Base-by-base conservation (phyloP, 768 basidiomycete genomes). In the Leucosporidium yakuticum region DNA sequence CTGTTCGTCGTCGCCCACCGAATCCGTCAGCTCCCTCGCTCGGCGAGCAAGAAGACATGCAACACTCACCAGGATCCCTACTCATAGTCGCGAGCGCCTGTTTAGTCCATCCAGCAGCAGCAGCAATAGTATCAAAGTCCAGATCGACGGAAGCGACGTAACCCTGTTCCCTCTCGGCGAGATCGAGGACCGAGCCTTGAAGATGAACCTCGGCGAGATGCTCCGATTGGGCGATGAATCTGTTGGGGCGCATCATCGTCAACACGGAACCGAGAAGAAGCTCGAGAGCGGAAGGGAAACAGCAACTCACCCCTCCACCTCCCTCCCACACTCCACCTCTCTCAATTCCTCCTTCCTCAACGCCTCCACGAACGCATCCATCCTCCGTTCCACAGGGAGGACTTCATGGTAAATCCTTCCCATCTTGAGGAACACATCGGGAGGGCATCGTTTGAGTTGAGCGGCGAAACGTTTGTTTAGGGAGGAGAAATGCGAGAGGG, bases 51-150 rank as follows among this genome's bases (percentile, higher is more conserved):
- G 29, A 17, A 19, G 36, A 27, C 21, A 50, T 15, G 25, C 0
- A 19, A 21, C 4, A 73, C 74, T 59, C 51, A 89, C 91, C 91
- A 62, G 88, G 86, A 73, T 97, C 95, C 68, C 85, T 83, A 39
- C 89, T 75, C 34, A 90, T 82, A 0, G 82, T 80, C n/a, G 84
- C 80, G 20, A 97, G 84, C 4, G 88, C 87, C 7, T 93, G 94
- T 82, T 92, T 91, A 50, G 89, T 86, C 68, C 95, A 84, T 2
- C 91, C 91, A 56, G 97, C 85, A 2, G 93, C 90, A 14, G 92
- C 93, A 25, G 90, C 85, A 78, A 97, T 93, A 78, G 90, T 89
- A 77, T 99, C 95, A 12, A 98, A 82, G 78, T 99, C 96, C 71
- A 86, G 84, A 76, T 99, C 95, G 71, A 95, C 87, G 17, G 88